Base-by-base conservation (phyloP, 2,329 filamentous ascomycete species). In the Colletotrichum higginsianum region DNA sequence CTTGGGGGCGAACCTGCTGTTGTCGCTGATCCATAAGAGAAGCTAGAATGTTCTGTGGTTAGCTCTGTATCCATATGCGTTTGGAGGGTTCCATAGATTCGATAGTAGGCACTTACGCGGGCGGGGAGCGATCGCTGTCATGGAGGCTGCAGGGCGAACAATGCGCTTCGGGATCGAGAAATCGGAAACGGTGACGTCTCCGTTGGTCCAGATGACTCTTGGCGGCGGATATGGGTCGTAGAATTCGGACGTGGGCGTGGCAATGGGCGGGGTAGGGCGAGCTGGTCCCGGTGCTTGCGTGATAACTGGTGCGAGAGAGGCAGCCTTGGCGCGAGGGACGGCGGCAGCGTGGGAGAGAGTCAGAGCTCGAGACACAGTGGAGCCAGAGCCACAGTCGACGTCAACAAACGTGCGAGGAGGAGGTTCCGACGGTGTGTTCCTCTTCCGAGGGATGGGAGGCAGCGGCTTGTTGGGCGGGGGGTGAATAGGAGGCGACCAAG, bases 391-490 rank as follows among this genome's bases (percentile, higher is more conserved):
- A 11, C 53, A 53, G 26, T 58, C 50, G 12, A 42, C 46, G 26
- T 63, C 60, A 21, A 69, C 26, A 9, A 57, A 57, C 56, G 38
- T 26, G 30, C 23, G 13, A 38, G 6, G 7, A 44, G 13, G 40
- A 21, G 40, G 21, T 18, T 64, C 53, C 15, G 47, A 2, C 15
- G 40, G 66, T 12, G 21, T 4, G 26, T 46, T 62, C 40, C 30
- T 62, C 21, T 44, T 53, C 18, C n/a, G 23, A 6, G 69, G 69
- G 4, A 69, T 21, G 12, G 66, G 50, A 8, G 69, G 69, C 52
- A 72, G 23, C n/a, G 69, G 69, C 53, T 69, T 72, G 58, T 55
- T 55, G 53, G 69, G 69, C 18, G 69, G 65, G 65, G 44, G 58
- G n/a, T 35, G 23, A 47, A 13, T 60, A 47, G n/a, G 65, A 53